phyloP scores from a whole-genome alignment of 129 eudicot species.

The Dittrichia graveolens region DNA sequence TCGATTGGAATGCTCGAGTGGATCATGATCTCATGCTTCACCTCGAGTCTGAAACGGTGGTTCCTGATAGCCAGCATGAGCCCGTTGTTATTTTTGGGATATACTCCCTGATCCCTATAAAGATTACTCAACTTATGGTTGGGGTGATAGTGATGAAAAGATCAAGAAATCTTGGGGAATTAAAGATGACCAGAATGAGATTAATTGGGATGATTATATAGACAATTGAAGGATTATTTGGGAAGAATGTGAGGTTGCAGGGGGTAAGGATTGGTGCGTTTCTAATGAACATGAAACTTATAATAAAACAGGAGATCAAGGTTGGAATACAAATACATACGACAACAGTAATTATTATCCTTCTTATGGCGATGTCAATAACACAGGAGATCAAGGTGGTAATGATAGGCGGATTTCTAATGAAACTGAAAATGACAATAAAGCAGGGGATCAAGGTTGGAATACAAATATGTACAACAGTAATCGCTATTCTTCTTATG shows the following conservation, averaged over 20 bases:
- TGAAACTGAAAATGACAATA: not conserved
- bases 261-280: not conserved
- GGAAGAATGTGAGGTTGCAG: conserved; percentile 33
- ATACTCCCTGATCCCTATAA: conserved; percentile 37
- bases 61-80: conserved; percentile 28
- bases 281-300: not conserved
- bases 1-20: conserved; percentile 63
- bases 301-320: conserved; percentile 31
- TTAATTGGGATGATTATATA: conserved; percentile 33
- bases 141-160: conserved; percentile 63
- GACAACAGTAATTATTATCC: conserved; percentile 2
- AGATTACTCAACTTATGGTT: conserved; percentile 46
- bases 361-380: not conserved
- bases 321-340: conserved; percentile 40
- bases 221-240: conserved; percentile 24
- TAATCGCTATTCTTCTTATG: conserved; percentile 9
- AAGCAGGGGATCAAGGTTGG: conserved; percentile 30
- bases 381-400: not conserved
- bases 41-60: conserved; percentile 33
- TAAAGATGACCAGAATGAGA: conserved; percentile 12
- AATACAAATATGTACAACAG: conserved; percentile 25
- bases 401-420: not conserved
- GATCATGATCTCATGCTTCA: conserved; percentile 49
- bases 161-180: conserved; percentile 18
- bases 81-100: conserved; percentile 56